Base-by-base conservation (phyloP, 2,329 filamentous ascomycete genomes). In the Nemania serpens region DNA sequence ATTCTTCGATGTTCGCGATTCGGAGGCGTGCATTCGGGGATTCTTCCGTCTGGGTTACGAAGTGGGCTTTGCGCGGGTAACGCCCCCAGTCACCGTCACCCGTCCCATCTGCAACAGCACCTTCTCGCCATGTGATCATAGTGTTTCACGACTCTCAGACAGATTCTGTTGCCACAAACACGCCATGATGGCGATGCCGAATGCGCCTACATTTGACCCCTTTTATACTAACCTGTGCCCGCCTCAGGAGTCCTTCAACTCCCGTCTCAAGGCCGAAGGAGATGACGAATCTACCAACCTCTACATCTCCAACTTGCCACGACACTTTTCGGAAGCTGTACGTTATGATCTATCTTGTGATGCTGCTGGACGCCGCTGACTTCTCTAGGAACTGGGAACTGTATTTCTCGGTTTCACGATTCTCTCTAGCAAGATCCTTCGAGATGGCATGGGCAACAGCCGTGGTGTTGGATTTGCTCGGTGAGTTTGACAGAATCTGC, bases 391-490 rank as follows among this genome's bases (percentile, higher is more conserved):
- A 76, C 84, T 91, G 69, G 89, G 88, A 72, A 88, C 85, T 66
- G 93, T 91, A 74, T 97, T 91, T 79, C 82, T 84, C 60, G 89
- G 89, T 57, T 91, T 89, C 77, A 88, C 88, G 70, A 94, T 97
- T 65, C 85, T 95, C 73, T 98, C 94, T 2, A 93, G 92, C 82
- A 93, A 96, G 79, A 97, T 99, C 69, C 90, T 97, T 66, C 91
- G 94, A 51, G 94, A 98, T 75, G 87, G 86, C 70, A 90, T 93
- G 75, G 95, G 93, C 60, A 93, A 95, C 72, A 97, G 94, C 75
- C 94, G 96, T 70, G 94, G 96, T 68, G 95, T 99, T 74, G 95
- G 95, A 39, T 99, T 99, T 79, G 94, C 94, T 77, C 90, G 95
- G 94, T 97, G 81, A 72, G 84, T 74, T 56, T 50, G 17, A n/a